Evolutionary conservation across 768 basidiomycete species (phyloP).

Genomic region (Boletus barrowsii): DNA sequence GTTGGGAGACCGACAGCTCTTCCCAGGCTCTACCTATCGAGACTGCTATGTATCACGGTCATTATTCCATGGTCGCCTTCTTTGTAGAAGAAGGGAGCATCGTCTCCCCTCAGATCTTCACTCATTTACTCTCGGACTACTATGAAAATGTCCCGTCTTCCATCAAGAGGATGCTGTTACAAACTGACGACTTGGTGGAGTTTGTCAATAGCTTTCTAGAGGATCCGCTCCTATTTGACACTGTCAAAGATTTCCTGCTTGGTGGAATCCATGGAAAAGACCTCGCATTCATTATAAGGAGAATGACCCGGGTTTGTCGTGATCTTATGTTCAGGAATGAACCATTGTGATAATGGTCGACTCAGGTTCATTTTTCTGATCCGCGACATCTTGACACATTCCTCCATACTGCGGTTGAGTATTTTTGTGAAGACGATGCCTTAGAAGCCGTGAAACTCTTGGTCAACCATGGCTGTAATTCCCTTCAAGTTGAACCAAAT

Average conservation of each 20-base stretch:
- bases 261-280: neutral
- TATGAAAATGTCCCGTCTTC: neutral
- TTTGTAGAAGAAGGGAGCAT: neutral
- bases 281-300: neutral
- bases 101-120: neutral
- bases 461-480: neutral
- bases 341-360: too few species aligned
- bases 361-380: too few species aligned
- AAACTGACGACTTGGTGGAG: neutral
- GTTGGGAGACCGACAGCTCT: neutral
- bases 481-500: neutral
- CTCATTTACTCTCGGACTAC: neutral
- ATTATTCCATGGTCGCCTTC: neutral
- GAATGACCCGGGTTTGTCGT: neutral
- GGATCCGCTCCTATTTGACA: neutral
- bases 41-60: neutral
- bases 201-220: neutral
- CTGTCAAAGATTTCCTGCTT: too few species aligned
- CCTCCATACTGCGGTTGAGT: too few species aligned
- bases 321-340: too few species aligned
- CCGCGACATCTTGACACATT: too few species aligned
- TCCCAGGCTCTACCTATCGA: neutral
- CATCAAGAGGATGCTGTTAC: neutral
- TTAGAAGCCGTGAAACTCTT: neutral
- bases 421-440: neutral